These are phyloP conservation scores for Usnea hakonensis DNA, from an alignment of 495 filamentous ascomycete species.

Conservation along the genomic window DNA sequence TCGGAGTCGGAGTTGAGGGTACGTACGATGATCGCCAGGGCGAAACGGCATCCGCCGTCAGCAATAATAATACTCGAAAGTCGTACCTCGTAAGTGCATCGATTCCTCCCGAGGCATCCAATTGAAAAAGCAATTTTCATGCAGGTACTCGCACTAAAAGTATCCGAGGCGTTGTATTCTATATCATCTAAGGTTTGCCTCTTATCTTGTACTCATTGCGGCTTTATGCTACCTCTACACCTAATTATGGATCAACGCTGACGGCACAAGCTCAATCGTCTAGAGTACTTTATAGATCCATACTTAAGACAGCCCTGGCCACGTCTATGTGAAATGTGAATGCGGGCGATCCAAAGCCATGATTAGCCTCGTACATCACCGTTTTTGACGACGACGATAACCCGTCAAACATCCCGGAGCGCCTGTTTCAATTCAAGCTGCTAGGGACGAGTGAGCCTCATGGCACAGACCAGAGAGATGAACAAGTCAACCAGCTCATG, in stretches of 20 bases:
- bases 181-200: background rate
- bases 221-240: slow-evolving; percentile 5
- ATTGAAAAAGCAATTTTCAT: slow-evolving; percentile 8
- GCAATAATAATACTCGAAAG: too few relatives aligned
- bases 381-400: background rate
- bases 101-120: background rate
- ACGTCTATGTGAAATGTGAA: background rate
- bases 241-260: slow-evolving; percentile 1
- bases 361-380: background rate
- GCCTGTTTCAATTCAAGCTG: background rate
- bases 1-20: background rate
- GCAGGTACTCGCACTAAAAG: slow-evolving; percentile 4
- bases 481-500: slow-evolving; percentile 27
- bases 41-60: background rate
- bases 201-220: slow-evolving; percentile 1
- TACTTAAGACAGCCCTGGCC: background rate
- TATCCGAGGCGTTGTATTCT: background rate
- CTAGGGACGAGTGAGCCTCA: background rate
- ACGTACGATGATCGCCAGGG: background rate
- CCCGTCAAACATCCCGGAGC: background rate
- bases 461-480: background rate
- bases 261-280: background rate
- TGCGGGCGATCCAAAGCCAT: background rate
- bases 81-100: too few relatives aligned
- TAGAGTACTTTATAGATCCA: background rate